Evolutionary conservation across 495 filamentous ascomycete species (phyloP).

Genomic region (Penicillium pancosmium): DNA sequence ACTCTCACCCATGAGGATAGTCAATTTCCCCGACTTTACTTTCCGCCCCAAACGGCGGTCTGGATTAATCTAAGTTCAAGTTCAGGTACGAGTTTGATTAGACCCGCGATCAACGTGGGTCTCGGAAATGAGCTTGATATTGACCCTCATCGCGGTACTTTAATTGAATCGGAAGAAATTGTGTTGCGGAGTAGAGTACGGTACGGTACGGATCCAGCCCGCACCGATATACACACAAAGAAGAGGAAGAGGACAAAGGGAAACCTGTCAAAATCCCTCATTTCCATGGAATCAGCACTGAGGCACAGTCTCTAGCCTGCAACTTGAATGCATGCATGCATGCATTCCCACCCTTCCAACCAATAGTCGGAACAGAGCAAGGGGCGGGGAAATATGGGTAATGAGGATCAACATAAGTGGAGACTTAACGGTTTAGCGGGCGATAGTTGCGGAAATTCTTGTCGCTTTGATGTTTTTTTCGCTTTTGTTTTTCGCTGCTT

Average conservation of each 20-base stretch:
- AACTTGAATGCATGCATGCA: no score
- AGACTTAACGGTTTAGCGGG: neutral
- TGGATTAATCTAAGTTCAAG: no score
- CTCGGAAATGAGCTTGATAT: slow-evolving; percentile 4
- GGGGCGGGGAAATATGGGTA: slow-evolving; percentile 3
- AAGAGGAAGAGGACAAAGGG: no score
- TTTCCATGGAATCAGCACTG: no score
- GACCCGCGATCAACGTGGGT: neutral
- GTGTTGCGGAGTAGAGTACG: no score
- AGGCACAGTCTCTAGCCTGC: neutral
- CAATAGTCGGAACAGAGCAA: neutral
- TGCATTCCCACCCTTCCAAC: neutral
- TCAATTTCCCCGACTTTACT: no score
- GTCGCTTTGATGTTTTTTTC: neutral
- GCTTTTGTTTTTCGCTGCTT: no score
- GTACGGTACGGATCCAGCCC: no score
- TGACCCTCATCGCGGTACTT: neutral
- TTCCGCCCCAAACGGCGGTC: no score
- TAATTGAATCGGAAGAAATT: neutral
- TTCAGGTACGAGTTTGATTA: neutral
- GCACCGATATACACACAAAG: no score
- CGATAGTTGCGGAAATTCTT: neutral
- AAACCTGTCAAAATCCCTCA: no score
- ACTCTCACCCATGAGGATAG: no score
- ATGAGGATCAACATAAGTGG: slow-evolving; percentile 1